Evolutionary conservation across 768 basidiomycete genomes (phyloP).

Genomic region (Pulveroboletus sp.): DNA sequence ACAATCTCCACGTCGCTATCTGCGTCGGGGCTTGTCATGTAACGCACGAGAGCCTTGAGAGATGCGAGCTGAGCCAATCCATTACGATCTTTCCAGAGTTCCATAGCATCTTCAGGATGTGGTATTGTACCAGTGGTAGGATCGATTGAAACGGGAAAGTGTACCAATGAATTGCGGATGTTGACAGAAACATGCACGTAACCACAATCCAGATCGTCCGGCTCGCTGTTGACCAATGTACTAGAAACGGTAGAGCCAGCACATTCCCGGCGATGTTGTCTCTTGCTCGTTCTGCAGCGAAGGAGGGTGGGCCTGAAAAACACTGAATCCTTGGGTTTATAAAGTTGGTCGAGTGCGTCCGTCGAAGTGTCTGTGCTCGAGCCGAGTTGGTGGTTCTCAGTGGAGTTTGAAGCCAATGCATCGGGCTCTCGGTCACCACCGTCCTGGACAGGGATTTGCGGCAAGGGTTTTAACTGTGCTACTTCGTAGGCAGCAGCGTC

Average conservation of each 20-base stretch:
- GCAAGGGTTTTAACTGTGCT: constrained; percentile 27
- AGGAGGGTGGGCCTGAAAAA: constrained; percentile 17
- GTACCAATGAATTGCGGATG: constrained; percentile 26
- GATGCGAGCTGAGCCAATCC: constrained; percentile 34
- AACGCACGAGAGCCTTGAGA: constrained; percentile 41
- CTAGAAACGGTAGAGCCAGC: constrained; percentile 14
- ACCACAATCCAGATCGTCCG: constrained; percentile 11
- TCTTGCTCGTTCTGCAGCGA: constrained; percentile 6
- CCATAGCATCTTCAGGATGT: constrained; percentile 28
- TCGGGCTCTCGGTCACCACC: constrained; percentile 2
- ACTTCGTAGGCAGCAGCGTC: constrained; percentile 28
- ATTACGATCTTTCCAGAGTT: constrained; percentile 27
- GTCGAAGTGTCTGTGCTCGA: constrained; percentile 3
- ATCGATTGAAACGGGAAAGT: constrained; percentile 27
- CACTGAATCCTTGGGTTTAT: constrained; percentile 11
- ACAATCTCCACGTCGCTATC: constrained; percentile 42
- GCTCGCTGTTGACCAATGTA: constrained; percentile 18
- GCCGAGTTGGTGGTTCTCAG: background rate
- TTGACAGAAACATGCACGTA: constrained; percentile 25
- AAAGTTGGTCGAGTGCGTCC: background rate
- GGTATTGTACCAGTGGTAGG: constrained; percentile 28
- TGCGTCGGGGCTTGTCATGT: constrained; percentile 43
- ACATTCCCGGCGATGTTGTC: constrained; percentile 3
- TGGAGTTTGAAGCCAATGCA: constrained; percentile 1
- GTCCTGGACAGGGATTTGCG: constrained; percentile 15